Evolutionary conservation across 78 protist genomes (phyloP).

Genomic region (Dictyostelium intermedium): DNA sequence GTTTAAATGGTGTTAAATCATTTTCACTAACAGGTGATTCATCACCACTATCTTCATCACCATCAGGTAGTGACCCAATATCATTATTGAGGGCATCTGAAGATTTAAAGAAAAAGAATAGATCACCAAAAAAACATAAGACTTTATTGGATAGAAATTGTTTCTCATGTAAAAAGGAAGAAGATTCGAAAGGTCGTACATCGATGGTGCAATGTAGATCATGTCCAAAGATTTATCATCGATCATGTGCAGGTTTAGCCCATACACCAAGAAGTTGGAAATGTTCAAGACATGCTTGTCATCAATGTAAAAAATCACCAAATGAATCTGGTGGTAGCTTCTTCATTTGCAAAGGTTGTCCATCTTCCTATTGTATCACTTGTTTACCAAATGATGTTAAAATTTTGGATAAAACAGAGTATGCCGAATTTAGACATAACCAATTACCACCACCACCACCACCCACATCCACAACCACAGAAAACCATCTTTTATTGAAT

Average conservation of each 20-base stretch:
- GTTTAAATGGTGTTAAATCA: background rate
- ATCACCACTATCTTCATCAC: background rate
- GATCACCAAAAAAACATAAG: slow-evolving; percentile 41
- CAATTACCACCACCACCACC: background rate
- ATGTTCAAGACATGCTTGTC: slow-evolving; percentile 57
- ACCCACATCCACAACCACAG: background rate
- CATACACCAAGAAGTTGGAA: slow-evolving; percentile 75
- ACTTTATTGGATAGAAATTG: slow-evolving; percentile 38
- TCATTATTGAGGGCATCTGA: background rate
- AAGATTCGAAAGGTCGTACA: slow-evolving; percentile 53
- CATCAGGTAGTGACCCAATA: background rate
- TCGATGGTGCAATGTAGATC: slow-evolving; percentile 72
- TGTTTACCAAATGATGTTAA: slow-evolving; percentile 70
- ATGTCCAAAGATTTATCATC: slow-evolving; percentile 63
- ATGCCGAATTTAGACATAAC: slow-evolving; percentile 3
- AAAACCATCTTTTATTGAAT: background rate
- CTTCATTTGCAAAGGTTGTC: slow-evolving; percentile 69
- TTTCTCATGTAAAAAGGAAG: slow-evolving; percentile 60
- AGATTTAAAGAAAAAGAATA: slow-evolving; percentile 23
- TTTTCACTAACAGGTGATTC: background rate
- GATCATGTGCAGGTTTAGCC: slow-evolving; percentile 62
- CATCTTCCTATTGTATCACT: slow-evolving; percentile 49
- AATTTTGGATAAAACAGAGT: slow-evolving; percentile 31
- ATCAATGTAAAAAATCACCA: slow-evolving; percentile 49
- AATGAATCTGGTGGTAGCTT: slow-evolving; percentile 71